Percentiles rank a stretch among this genome's conserved stretches.
Conservation (phyloP, 78 protist genomes). For the Dictyostelium firmibasis region DNA sequence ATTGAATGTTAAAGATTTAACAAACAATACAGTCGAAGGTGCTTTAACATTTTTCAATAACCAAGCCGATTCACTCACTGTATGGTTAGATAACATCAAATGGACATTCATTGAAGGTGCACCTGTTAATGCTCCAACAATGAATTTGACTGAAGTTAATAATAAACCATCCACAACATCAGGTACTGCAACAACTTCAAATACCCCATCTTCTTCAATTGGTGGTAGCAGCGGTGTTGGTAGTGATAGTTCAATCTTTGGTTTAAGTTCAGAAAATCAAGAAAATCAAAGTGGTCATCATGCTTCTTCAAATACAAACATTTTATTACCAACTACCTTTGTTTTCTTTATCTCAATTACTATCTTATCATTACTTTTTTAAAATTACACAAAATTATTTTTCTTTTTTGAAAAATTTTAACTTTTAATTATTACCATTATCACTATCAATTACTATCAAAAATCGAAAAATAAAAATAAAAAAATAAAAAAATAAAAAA, state of each 20-base stretch:
- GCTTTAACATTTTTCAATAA: not conserved
- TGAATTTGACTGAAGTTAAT: not conserved
- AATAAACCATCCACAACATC: not conserved
- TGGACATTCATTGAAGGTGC: not conserved
- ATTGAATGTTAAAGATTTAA: not conserved
- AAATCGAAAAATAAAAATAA: too few species aligned
- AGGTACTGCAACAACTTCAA: not conserved
- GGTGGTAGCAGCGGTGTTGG: not conserved
- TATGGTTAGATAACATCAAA: constrained; percentile 6
- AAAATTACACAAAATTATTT: not conserved
- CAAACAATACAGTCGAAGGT: not conserved
- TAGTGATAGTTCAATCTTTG: not conserved
- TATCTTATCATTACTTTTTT: not conserved
- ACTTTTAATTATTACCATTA: too few species aligned
- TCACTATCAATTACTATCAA: too few species aligned
- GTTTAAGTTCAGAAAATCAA: not conserved
- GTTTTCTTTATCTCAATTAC: not conserved
- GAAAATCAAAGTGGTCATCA: not conserved
- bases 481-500: too few species aligned
- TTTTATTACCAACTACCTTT: not conserved
- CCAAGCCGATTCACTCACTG: not conserved
- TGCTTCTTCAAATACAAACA: not conserved
- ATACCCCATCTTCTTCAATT: not conserved
- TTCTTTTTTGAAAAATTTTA: not conserved
- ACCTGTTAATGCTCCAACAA: not conserved